Conservation (phyloP, 495 filamentous ascomycete species). For the Aspergillus saccharolyticus region DNA sequence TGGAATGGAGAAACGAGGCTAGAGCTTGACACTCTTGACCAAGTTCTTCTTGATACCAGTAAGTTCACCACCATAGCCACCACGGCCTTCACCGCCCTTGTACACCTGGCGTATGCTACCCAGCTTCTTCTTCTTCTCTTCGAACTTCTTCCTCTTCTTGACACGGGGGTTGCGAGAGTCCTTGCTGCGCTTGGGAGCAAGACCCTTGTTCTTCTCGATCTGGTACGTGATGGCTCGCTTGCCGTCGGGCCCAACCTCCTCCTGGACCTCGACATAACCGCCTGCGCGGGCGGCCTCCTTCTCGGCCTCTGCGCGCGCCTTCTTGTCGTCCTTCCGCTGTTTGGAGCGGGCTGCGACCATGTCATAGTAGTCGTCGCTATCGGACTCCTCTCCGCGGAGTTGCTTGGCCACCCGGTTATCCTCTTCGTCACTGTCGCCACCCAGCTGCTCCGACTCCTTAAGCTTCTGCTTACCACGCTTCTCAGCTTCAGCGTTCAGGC, state of each 20-base stretch:
- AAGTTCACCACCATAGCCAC: slow-evolving; percentile 86
- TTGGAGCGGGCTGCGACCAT: slow-evolving; percentile 67
- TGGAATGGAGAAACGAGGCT: slow-evolving; percentile 26
- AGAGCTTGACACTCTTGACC: slow-evolving; percentile 91
- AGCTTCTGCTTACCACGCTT: slow-evolving; percentile 65
- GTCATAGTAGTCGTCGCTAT: slow-evolving; percentile 84
- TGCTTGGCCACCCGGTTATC: slow-evolving; percentile 39
- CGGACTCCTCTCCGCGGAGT: slow-evolving; percentile 31
- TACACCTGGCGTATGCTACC: slow-evolving; percentile 75
- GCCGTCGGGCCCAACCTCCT: slow-evolving; percentile 63
- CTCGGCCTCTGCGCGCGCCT: slow-evolving; percentile 52
- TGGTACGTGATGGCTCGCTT: slow-evolving; percentile 86
- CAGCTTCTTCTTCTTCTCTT: slow-evolving; percentile 93
- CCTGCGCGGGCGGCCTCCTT: slow-evolving; percentile 50
- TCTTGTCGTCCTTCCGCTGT: slow-evolving; percentile 69
- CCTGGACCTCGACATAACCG: slow-evolving; percentile 51
- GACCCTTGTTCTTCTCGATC: slow-evolving; percentile 96
- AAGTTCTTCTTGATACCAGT: slow-evolving; percentile 92
- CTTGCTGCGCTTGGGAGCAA: slow-evolving; percentile 85
- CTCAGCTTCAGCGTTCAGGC: slow-evolving; percentile 83
- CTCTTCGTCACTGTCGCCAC: slow-evolving; percentile 61
- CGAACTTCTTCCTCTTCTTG: slow-evolving; percentile 94
- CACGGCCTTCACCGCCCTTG: slow-evolving; percentile 79
- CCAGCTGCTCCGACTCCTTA: slow-evolving; percentile 55
- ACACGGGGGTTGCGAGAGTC: slow-evolving; percentile 90